Evolutionary conservation across 495 filamentous ascomycete species (phyloP).

Genomic region (Jackrogersella minutella): DNA sequence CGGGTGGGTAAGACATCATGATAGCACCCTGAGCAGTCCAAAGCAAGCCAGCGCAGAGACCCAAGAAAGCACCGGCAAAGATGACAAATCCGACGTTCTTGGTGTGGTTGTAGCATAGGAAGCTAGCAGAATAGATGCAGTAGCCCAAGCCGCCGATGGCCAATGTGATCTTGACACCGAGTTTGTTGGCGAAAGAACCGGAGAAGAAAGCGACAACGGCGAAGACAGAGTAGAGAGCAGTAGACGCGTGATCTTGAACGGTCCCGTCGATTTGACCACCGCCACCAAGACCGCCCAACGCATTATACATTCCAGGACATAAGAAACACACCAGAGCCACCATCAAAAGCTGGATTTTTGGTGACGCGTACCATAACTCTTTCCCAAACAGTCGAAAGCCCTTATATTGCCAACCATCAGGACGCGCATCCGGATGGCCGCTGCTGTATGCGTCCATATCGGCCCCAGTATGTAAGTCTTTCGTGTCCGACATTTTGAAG

Average conservation of each 20-base stretch:
- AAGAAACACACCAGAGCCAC: constrained; percentile 89
- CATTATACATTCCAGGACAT: constrained; percentile 88
- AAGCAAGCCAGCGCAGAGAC: constrained; percentile 82
- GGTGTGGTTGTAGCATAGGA: constrained; percentile 84
- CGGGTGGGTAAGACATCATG: constrained; percentile 93
- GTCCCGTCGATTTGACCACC: constrained; percentile 70
- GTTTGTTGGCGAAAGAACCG: constrained; percentile 76
- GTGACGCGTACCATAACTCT: constrained; percentile 77
- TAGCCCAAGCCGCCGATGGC: constrained; percentile 87
- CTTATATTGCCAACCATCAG: constrained; percentile 74
- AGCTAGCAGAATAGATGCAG: constrained; percentile 79
- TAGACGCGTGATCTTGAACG: constrained; percentile 69
- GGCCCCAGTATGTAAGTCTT: constrained; percentile 7
- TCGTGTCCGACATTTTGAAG: constrained; percentile 31
- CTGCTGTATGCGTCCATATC: constrained; percentile 16
- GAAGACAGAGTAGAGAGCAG: constrained; percentile 74
- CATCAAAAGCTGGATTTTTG: constrained; percentile 74
- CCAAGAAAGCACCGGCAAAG: constrained; percentile 76
- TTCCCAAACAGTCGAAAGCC: constrained; percentile 62
- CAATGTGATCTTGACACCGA: constrained; percentile 77
- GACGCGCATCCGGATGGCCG: constrained; percentile 36
- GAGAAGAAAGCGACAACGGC: constrained; percentile 88
- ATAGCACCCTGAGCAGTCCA: constrained; percentile 95
- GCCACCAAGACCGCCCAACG: constrained; percentile 76
- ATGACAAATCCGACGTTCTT: constrained; percentile 78